Percentiles rank a stretch among this genome's conserved stretches.
These are phyloP conservation scores for Asterella californica DNA, from an alignment of 225 moss, liverwort and hornwort genomes.

Conservation along the genomic window DNA sequence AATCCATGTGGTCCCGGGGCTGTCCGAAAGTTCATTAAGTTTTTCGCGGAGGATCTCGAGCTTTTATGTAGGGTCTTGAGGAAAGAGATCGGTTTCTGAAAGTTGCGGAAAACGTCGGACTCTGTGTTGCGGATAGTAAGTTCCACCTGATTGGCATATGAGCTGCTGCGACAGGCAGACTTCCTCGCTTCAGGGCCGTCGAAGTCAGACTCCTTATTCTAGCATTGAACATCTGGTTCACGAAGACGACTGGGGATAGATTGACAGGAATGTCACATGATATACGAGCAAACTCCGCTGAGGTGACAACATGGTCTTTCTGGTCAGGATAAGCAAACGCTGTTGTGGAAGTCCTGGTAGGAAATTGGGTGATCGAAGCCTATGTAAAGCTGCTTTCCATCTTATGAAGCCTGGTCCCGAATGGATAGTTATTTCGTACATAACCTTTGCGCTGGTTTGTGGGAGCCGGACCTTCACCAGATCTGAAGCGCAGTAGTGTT, in stretches of 20 bases:
- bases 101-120: background rate
- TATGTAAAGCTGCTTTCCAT: background rate
- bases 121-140: background rate
- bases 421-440: background rate
- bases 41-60: background rate
- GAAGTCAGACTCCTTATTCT: background rate
- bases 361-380: background rate
- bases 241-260: background rate
- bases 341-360: background rate
- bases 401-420: background rate
- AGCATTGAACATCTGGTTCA: background rate
- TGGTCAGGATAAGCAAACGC: background rate
- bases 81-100: background rate
- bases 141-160: background rate
- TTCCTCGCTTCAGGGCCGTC: background rate
- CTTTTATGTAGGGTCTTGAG: slow-evolving; percentile 7
- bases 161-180: background rate
- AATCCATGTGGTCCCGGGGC: slow-evolving; percentile 12
- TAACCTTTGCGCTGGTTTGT: background rate
- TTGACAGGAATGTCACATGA: background rate
- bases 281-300: background rate
- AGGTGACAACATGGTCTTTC: background rate
- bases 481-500: background rate
- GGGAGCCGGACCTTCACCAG: background rate
- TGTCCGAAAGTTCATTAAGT: background rate